Percentiles rank a stretch among this genome's conserved stretches.
Conservation (phyloP, 176 grass and related monocot genomes). For the Oryza brachyantha region DNA sequence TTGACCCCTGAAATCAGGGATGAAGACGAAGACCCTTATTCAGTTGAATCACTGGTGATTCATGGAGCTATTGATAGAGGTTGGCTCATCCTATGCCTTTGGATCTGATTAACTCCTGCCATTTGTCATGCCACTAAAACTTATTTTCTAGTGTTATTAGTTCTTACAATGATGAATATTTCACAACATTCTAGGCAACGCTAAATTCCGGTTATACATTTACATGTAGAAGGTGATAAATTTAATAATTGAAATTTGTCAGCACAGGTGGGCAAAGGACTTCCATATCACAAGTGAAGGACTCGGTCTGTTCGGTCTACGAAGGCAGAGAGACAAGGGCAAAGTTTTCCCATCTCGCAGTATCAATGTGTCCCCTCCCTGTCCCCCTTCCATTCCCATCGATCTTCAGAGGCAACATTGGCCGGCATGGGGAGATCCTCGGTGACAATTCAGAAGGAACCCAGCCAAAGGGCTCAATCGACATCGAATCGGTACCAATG, state of each 20-base stretch:
- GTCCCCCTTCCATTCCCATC: constrained; percentile 87
- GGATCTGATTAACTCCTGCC: constrained; percentile 6
- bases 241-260: not conserved
- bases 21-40: constrained; percentile 70
- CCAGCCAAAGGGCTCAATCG: constrained; percentile 54
- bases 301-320: constrained; percentile 29
- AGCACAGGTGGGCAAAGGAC: constrained; percentile 52
- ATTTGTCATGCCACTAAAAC: not conserved
- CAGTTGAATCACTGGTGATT: constrained; percentile 65
- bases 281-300: constrained; percentile 66
- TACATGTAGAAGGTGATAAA: not conserved
- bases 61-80: constrained; percentile 73
- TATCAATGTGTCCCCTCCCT: constrained; percentile 58
- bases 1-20: constrained; percentile 65
- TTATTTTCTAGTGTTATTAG: not conserved
- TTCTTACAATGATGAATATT: not conserved
- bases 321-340: constrained; percentile 38
- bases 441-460: constrained; percentile 17
- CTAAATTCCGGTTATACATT: constrained; percentile 3
- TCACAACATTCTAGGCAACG: not conserved
- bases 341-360: constrained; percentile 67
- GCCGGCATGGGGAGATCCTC: constrained; percentile 62
- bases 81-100: constrained; percentile 30
- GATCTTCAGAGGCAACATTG: constrained; percentile 53
- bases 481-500: constrained; percentile 66